phyloP scores from a whole-genome alignment of 306 rosid species.

The Casuarina equisetifolia region DNA sequence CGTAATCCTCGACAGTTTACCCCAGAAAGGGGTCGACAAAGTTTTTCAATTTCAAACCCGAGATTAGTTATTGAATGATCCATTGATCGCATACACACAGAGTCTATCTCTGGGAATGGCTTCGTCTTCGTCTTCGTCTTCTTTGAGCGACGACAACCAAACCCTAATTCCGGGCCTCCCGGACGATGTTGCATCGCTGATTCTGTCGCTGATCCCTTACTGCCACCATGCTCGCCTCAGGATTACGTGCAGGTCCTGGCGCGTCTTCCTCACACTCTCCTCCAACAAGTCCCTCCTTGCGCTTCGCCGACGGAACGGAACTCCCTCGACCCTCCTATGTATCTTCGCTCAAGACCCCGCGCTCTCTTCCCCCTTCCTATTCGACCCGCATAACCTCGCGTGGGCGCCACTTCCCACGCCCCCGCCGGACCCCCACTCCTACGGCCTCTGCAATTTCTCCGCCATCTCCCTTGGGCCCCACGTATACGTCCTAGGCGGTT shows the following conservation, averaged over 20 bases:
- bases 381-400: slow-evolving; percentile 61
- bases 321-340: slow-evolving; percentile 56
- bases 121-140: neutral
- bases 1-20: too few relatives aligned
- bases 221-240: slow-evolving; percentile 65
- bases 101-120: slow-evolving; percentile 1
- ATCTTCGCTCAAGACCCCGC: slow-evolving; percentile 80
- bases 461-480: slow-evolving; percentile 55
- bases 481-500: slow-evolving; percentile 73
- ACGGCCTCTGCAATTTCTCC: slow-evolving; percentile 82
- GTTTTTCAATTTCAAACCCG: too few relatives aligned
- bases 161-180: slow-evolving; percentile 73
- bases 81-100: neutral
- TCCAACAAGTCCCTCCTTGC: slow-evolving; percentile 42
- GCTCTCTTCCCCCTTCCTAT: slow-evolving; percentile 59
- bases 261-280: slow-evolving; percentile 40
- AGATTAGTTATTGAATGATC: too few relatives aligned
- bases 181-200: slow-evolving; percentile 55
- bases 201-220: slow-evolving; percentile 60
- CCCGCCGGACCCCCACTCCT: slow-evolving; percentile 74
- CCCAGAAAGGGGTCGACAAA: too few relatives aligned
- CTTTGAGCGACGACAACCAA: slow-evolving; percentile 14
- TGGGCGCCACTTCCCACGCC: slow-evolving; percentile 79
- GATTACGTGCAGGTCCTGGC: slow-evolving; percentile 72
- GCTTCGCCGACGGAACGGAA: slow-evolving; percentile 39